These are phyloP conservation scores for Aegilops sharonensis DNA, from an alignment of 176 grass and related monocot genomes.

Conservation along the genomic window DNA sequence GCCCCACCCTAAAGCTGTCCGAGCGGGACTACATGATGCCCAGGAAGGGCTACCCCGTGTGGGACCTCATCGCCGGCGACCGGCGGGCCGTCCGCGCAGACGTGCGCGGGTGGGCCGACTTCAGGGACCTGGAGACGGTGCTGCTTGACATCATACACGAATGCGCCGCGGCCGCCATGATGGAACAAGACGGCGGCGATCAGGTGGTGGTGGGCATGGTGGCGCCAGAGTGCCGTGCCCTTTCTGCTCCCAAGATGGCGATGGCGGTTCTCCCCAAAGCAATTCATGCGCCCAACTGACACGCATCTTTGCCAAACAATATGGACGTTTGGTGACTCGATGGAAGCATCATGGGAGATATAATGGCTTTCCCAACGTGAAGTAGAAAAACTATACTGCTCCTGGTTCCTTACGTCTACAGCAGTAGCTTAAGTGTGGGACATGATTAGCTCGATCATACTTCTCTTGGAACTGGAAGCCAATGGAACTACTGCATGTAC, in stretches of 20 bases:
- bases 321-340: not conserved
- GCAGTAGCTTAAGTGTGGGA: too few relatives aligned
- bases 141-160: conserved; percentile 48
- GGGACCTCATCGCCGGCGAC: conserved; percentile 58
- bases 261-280: conserved; percentile 41
- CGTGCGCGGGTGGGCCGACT: conserved; percentile 54
- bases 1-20: conserved; percentile 56
- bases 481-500: too few relatives aligned
- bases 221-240: conserved; percentile 34
- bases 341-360: not conserved
- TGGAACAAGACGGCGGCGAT: not conserved
- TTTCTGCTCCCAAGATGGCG: conserved; percentile 12
- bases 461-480: too few relatives aligned
- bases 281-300: conserved; percentile 32
- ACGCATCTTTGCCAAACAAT: not conserved
- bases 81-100: conserved; percentile 31
- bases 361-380: not conserved
- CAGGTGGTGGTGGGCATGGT: not conserved
- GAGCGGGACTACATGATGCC: conserved; percentile 71
- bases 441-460: too few relatives aligned
- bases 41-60: conserved; percentile 62
- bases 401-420: too few relatives aligned
- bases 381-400: too few relatives aligned
- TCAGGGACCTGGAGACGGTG: conserved; percentile 51
- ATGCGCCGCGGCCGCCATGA: not conserved